These are phyloP conservation scores for Suillus ampliporus DNA, from an alignment of 768 basidiomycete species.

Conservation along the genomic window DNA sequence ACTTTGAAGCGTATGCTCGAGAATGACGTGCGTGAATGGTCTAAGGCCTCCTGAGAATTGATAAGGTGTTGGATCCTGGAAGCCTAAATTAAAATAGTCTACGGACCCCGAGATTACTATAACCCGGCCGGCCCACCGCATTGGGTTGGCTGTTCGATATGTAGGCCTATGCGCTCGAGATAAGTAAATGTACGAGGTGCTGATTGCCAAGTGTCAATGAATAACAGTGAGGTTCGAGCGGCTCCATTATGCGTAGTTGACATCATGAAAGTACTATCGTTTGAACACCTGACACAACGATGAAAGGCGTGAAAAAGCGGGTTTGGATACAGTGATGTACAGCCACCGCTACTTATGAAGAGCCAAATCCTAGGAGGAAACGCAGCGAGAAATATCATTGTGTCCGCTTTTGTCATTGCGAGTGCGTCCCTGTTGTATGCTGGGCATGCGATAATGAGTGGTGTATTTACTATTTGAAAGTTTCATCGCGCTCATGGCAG, in stretches of 20 bases:
- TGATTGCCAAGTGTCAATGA: background rate
- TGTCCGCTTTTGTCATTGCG: too few relatives aligned
- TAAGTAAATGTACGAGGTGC: background rate
- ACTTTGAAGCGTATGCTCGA: background rate
- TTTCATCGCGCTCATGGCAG: too few relatives aligned
- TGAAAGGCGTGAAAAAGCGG: too few relatives aligned
- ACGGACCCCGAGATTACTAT: background rate
- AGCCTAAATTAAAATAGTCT: background rate
- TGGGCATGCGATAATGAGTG: too few relatives aligned
- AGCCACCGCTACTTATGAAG: too few relatives aligned
- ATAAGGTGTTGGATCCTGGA: background rate
- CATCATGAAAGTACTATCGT: too few relatives aligned
- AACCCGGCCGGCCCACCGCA: background rate
- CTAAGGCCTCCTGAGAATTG: conserved; percentile 1
- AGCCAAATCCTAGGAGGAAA: too few relatives aligned
- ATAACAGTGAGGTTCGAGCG: background rate
- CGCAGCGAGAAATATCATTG: too few relatives aligned
- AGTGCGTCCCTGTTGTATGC: too few relatives aligned
- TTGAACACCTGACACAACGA: too few relatives aligned
- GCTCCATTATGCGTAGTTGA: background rate
- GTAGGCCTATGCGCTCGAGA: background rate
- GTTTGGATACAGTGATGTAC: too few relatives aligned
- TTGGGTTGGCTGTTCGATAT: background rate
- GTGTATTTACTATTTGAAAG: too few relatives aligned
- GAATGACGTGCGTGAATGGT: background rate